Evolutionary conservation across 352 stramenopile genomes (phyloP).

Genomic region (Phytophthora colocasiae): DNA sequence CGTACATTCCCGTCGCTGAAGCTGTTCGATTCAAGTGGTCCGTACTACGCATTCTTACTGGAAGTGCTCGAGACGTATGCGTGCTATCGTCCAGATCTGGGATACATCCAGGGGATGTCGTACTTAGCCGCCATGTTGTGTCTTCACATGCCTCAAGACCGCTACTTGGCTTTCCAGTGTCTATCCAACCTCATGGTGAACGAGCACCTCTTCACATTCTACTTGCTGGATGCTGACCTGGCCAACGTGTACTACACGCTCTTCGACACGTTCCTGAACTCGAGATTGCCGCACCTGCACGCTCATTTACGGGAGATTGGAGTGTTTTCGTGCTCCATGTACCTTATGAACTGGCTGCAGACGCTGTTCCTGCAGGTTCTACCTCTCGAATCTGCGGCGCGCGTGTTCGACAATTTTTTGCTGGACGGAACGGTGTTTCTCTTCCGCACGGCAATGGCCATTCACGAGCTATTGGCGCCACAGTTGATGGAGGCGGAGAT

Average conservation of each 20-base stretch:
- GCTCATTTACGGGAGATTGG: constrained; percentile 65
- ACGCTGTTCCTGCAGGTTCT: constrained; percentile 88
- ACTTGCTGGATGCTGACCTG: constrained; percentile 82
- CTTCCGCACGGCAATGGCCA: constrained; percentile 83
- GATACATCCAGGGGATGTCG: constrained; percentile 92
- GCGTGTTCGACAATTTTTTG: constrained; percentile 88
- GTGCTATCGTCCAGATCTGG: constrained; percentile 87
- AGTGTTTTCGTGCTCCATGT: constrained; percentile 76
- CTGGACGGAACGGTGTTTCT: constrained; percentile 87
- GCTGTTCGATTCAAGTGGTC: constrained; percentile 77
- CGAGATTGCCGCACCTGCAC: constrained; percentile 57
- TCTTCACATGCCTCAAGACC: constrained; percentile 86
- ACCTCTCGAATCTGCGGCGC: constrained; percentile 73
- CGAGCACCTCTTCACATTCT: constrained; percentile 91
- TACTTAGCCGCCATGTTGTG: constrained; percentile 88
- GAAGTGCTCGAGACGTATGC: constrained; percentile 90
- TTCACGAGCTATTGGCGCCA: constrained; percentile 71
- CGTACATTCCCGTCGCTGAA: constrained; percentile 86
- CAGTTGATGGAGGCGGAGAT: constrained; percentile 69
- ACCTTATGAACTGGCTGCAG: constrained; percentile 91
- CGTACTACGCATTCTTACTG: constrained; percentile 78
- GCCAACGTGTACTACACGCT: constrained; percentile 84
- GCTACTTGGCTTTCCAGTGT: constrained; percentile 86
- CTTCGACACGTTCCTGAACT: constrained; percentile 74
- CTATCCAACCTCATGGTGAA: constrained; percentile 90